Conservation (phyloP, 306 rosid genomes). For the Rosa persica region DNA sequence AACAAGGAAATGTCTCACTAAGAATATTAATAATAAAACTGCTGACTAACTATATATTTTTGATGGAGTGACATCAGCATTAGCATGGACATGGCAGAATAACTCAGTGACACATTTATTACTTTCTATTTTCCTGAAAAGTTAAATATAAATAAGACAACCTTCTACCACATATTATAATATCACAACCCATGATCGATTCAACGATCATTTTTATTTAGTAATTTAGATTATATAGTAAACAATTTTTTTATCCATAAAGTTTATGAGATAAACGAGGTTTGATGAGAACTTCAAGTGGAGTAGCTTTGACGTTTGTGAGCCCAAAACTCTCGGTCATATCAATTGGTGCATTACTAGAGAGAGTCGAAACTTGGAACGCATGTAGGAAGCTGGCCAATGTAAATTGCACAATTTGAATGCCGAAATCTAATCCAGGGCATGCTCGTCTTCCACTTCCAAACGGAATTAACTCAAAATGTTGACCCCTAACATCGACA, state of each 20-base stretch:
- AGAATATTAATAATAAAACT: too few relatives aligned
- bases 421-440: slow-evolving; percentile 25
- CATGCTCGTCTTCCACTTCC: slow-evolving; percentile 27
- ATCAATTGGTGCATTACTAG: neutral
- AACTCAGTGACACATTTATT: too few relatives aligned
- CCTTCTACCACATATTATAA: too few relatives aligned
- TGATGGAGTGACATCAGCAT: too few relatives aligned
- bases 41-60: too few relatives aligned
- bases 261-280: neutral
- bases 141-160: too few relatives aligned
- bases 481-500: slow-evolving; percentile 14
- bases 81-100: too few relatives aligned
- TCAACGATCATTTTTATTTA: too few relatives aligned
- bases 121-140: too few relatives aligned
- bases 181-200: too few relatives aligned
- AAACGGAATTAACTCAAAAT: slow-evolving; percentile 20
- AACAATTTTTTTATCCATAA: neutral
- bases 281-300: slow-evolving; percentile 10
- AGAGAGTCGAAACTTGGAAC: slow-evolving; percentile 16
- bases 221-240: too few relatives aligned
- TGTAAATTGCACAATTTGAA: slow-evolving; percentile 8
- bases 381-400: slow-evolving; percentile 32
- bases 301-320: slow-evolving; percentile 26
- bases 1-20: too few relatives aligned
- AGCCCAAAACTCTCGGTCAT: slow-evolving; percentile 31